Evolutionary conservation across 1,139 yeast genomes (phyloP).

Genomic region (Starmera stellimalicola): DNA sequence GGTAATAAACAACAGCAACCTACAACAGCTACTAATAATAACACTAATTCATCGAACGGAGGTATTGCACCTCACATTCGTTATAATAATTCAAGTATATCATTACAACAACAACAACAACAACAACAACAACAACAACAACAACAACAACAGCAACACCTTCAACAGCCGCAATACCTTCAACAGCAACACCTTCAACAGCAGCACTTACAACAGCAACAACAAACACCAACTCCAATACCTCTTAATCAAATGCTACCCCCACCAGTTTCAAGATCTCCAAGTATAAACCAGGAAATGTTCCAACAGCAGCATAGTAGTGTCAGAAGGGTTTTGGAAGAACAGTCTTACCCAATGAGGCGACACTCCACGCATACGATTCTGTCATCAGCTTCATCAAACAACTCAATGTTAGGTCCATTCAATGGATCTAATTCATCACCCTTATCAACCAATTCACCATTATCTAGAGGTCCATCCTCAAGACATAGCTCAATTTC

Average conservation of each 20-base stretch:
- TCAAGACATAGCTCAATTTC: slow-evolving; percentile 19
- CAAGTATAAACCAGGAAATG: slow-evolving; percentile 15
- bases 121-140: slow-evolving; percentile 1
- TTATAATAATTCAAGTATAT: no score
- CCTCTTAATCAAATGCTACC: slow-evolving; percentile 10
- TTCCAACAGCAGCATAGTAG: slow-evolving; percentile 11
- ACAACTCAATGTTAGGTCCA: slow-evolving; percentile 7
- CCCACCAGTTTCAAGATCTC: slow-evolving; percentile 12
- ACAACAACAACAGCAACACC: slow-evolving; percentile 2
- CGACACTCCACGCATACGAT: slow-evolving; percentile 20
- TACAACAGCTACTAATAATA: no score
- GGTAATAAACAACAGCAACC: slow-evolving; percentile 3
- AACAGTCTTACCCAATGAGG: slow-evolving; percentile 16
- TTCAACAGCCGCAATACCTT: neutral
- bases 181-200: neutral
- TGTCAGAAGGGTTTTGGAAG: slow-evolving; percentile 18
- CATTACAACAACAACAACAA: slow-evolving; percentile 1
- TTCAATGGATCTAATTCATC: slow-evolving; percentile 16
- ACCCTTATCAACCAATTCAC: slow-evolving; percentile 6
- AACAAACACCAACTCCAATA: neutral
- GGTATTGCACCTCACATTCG: neutral
- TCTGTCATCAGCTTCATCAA: neutral
- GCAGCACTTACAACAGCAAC: neutral
- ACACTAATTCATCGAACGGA: no score
- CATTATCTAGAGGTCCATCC: slow-evolving; percentile 13